Conservation (phyloP, 176 grass and related monocot species). For the Leersia perrieri region DNA sequence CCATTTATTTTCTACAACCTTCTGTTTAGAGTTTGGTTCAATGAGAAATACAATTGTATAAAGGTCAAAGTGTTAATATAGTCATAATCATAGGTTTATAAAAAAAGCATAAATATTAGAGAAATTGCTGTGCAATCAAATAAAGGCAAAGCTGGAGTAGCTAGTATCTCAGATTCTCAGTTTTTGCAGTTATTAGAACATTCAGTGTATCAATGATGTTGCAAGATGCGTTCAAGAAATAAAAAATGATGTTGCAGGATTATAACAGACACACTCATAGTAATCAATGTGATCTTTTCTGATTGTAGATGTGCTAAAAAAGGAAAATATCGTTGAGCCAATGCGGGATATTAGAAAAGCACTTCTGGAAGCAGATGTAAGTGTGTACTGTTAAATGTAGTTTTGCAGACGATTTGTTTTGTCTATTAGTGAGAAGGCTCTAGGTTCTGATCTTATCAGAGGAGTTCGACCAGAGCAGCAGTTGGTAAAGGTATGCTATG, state of each 20-base stretch:
- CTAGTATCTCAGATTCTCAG: not conserved
- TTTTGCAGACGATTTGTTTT: conserved; percentile 60
- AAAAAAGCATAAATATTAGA: not conserved
- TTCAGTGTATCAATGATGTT: not conserved
- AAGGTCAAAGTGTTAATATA: not conserved
- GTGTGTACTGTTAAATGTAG: not conserved
- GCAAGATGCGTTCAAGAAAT: too few relatives aligned
- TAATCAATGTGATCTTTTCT: conserved; percentile 19
- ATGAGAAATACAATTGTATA: not conserved
- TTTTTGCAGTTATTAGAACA: not conserved
- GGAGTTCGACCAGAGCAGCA: conserved; percentile 90
- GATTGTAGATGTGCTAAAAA: conserved; percentile 65
- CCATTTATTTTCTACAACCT: not conserved
- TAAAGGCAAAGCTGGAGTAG: too few relatives aligned
- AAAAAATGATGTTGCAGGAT: too few relatives aligned
- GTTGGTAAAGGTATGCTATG: conserved; percentile 75
- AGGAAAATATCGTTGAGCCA: conserved; percentile 80
- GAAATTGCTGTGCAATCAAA: not conserved
- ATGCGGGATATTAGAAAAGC: conserved; percentile 93
- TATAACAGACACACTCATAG: too few relatives aligned
- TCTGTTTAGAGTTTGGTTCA: not conserved
- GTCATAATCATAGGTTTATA: not conserved
- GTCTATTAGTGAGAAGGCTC: conserved; percentile 72
- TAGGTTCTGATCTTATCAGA: conserved; percentile 61
- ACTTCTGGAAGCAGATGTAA: conserved; percentile 91